phyloP scores from a whole-genome alignment of 2,329 filamentous ascomycete genomes.

The Trichoderma koningiopsis region DNA sequence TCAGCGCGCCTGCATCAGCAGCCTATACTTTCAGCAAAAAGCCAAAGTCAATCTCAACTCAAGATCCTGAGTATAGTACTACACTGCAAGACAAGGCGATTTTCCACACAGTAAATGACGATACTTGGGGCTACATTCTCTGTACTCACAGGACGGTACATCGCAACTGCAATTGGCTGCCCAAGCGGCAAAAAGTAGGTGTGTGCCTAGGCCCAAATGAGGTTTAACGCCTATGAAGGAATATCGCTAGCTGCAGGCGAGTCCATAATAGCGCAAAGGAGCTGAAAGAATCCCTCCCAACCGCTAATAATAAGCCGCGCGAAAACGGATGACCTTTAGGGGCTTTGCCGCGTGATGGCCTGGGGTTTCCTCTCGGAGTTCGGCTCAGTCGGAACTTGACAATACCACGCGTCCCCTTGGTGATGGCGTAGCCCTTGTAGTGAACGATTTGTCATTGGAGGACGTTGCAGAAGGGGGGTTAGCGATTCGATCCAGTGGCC shows the following conservation, averaged over 20 bases:
- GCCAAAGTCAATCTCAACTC: neutral
- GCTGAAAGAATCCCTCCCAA: constrained; percentile 18
- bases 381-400: constrained; percentile 20
- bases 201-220: constrained; percentile 2
- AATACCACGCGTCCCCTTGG: constrained; percentile 2
- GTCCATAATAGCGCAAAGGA: constrained; percentile 16
- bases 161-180: neutral
- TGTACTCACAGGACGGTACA: neutral
- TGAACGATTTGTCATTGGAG: neutral
- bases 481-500: neutral
- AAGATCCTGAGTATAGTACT: neutral
- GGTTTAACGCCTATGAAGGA: constrained; percentile 11
- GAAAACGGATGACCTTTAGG: constrained; percentile 1
- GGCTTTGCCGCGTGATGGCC: constrained; percentile 19
- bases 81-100: neutral
- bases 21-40: neutral
- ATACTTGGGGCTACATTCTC: neutral
- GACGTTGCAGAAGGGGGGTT: neutral
- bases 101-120: neutral
- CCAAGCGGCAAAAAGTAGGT: neutral
- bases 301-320: constrained; percentile 13
- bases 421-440: neutral
- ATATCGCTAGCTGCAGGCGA: neutral
- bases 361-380: constrained; percentile 18
- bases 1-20: neutral